Evolutionary conservation across 1,284 basidiomycete genomes (phyloP), one percentile per base, ranked within the genome.

Genomic region (Malassezia sp.): DNA sequence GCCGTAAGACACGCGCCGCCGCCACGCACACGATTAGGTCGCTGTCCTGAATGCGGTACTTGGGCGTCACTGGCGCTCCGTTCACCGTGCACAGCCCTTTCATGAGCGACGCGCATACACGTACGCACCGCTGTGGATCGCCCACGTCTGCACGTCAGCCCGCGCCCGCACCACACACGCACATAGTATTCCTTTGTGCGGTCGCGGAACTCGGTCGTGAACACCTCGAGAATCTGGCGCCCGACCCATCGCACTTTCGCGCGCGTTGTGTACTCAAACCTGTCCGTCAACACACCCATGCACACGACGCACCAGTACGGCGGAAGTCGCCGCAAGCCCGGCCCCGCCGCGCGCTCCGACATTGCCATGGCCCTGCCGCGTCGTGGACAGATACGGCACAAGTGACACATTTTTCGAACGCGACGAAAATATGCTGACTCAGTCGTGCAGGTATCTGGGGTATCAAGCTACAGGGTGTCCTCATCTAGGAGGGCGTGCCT

Each of bases 21-120:
- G n/a, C n/a, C n/a, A 87, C 85, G 89, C 85, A 38, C 33, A 45
- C 42, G 8, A 95, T 81, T 41, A 85, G 77, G 71, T 97, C 93
- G 9, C 88, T 87, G 63, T 93, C 84, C 45, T 75, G 75, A 41
- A 99, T 76, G 20, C 90, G 77, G 8, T 83, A 83, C 48, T 84
- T 80, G 3, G 86, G 82, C 33, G 75, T 78, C 3, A 88, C 88
- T 12, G 80, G 74, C 42, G 81, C 78, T 14, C 88, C 89, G 63
- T 97, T 96, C 49, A 99, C 79, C 5, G 84, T 87, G 10, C 88
- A 93, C 17, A 93, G 85, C 2, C 91, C 37, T 38, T n/a, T n/a
- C n/a, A n/a, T n/a, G n/a, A n/a, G n/a, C n/a, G n/a, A 24, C 6
- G 37, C 27, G 11, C 26, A 20, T 12, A 9, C 1, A 11, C 4